Evolutionary conservation across 164 flowering plant genomes (phyloP), one percentile per base, ranked within the genome.

Genomic region (Protea cynaroides): DNA sequence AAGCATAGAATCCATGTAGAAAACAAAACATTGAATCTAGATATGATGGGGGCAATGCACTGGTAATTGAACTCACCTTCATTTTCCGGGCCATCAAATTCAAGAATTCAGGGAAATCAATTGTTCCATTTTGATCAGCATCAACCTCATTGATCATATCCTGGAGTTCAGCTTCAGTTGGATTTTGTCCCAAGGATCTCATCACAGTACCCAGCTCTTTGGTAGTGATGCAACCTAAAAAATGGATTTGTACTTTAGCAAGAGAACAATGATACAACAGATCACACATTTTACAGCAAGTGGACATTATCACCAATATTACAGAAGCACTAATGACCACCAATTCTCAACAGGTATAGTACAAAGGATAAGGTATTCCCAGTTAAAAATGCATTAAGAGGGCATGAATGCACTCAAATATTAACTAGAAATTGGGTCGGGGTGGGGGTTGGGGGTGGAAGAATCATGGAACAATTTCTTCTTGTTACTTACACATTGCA

Each of bases 131-230:
- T 24, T 63, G 68, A 52, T 78, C 81, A 61, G 81, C 81, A 65
- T 78, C 81, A 54, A 75, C 81, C 67, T 78, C 81, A 62, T 70
- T 76, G 61, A 79, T 79, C 82, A 79, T 79, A 57, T 79, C 82
- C 47, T 79, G 82, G 14, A 79, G 72, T 49, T 79, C 82, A 60
- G 82, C 82, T 65, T 79, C 82, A 61, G 82, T 79, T 23, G 82
- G 82, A 59, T 79, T 79, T 54, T 79, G 82, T 1, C 82, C 82
- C 54, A 79, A 70, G 3, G 82, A 79, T 52, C 80, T 69, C 82
- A 79, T 76, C 36, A 79, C 82, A 2, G 82, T 79, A 10, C 82
- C 82, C 73, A 79, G 49, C 65, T 79, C 82, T 54, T 79, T 79
- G 60, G 80, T 79, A 13, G 82, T 76, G 60, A 79, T 78, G 70